A percentile compares a stretch with the other conserved stretches of the same genome.
Evolutionary conservation across 208 protist species (phyloP).

Genomic region (Crithidia mellificae): DNA sequence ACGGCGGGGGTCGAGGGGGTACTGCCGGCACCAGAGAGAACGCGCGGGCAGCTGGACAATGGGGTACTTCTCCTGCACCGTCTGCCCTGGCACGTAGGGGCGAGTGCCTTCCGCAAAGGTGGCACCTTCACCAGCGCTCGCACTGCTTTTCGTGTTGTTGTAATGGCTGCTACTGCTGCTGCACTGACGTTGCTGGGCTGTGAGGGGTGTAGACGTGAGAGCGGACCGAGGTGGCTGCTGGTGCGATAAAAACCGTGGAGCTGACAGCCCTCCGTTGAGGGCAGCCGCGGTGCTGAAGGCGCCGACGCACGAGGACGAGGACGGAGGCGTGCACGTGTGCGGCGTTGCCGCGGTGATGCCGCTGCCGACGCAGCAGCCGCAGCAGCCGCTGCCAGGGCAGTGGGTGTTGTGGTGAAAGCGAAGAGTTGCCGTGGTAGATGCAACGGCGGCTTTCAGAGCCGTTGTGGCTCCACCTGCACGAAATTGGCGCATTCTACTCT

Average conservation of each 20-base stretch:
- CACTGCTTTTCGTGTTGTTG: too few relatives aligned
- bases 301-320: too few relatives aligned
- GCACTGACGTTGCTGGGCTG: conserved; percentile 1
- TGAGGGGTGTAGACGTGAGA: background rate
- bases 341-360: too few relatives aligned
- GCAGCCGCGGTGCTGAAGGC: background rate
- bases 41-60: conserved; percentile 87
- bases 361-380: too few relatives aligned
- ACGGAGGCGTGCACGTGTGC: too few relatives aligned
- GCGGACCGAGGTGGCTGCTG: background rate
- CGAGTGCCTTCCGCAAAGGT: conserved; percentile 13
- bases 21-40: conserved; percentile 76
- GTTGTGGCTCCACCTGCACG: too few relatives aligned
- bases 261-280: background rate
- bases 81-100: conserved; percentile 19
- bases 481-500: too few relatives aligned
- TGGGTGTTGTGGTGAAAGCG: too few relatives aligned
- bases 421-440: too few relatives aligned
- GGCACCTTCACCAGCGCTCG: background rate
- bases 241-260: background rate
- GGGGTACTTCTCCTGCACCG: conserved; percentile 43
- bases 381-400: too few relatives aligned
- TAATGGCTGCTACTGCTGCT: conserved; percentile 24
- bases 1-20: conserved; percentile 39
- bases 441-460: too few relatives aligned